Base-by-base conservation (phyloP, 352 stramenopile species). In the Phytopythium oedochilum region DNA sequence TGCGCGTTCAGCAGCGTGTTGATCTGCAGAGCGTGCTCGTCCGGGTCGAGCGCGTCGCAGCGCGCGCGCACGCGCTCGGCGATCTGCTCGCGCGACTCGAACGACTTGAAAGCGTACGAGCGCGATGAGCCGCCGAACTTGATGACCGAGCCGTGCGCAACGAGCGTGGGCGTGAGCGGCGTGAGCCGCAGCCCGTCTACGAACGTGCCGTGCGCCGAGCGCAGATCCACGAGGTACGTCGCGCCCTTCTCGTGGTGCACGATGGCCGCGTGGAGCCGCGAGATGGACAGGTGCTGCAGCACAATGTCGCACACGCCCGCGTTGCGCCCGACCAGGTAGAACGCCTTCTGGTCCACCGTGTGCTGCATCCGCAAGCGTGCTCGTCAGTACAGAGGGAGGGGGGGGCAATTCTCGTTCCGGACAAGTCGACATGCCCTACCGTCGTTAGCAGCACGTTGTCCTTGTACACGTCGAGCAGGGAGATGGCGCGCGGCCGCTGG, bases 1-100 rank as follows among this genome's bases (percentile, higher is more conserved):
- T 84, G 80, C 29, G 68, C 73, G 56, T 94, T 94, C 10, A 94
- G 63, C 52, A 94, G 63, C 51, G 84, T 94, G 54, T 94, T 94
- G 44, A 83, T 70, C 58, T 92, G 80, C 28, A 94, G 48, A 22
- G 80, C 55, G 28, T 75, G 53, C 53, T 92, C 82, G 10, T 88
- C 78, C 14, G 42, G 59, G 17, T 81, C 73, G 4, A 94, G 59
- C 3, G 75, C 74, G 36, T 78, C 66, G 6, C 32, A 45, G 20
- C 75, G 73, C 34, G 64, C 70, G 14, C 65, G 63, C 46, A 94
- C 60, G 44, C 81, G 73, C 39, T 83, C 70, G 5, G 66, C 62
- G 64, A 94, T 94, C 59, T 89, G 73, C 45, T 88, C 81, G 1
- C 75, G 65, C 14, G 83, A 91, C 22, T 91, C 78, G 55, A 90